phyloP scores from a whole-genome alignment of 345 rosid species.

The Hibiscus trionum region DNA sequence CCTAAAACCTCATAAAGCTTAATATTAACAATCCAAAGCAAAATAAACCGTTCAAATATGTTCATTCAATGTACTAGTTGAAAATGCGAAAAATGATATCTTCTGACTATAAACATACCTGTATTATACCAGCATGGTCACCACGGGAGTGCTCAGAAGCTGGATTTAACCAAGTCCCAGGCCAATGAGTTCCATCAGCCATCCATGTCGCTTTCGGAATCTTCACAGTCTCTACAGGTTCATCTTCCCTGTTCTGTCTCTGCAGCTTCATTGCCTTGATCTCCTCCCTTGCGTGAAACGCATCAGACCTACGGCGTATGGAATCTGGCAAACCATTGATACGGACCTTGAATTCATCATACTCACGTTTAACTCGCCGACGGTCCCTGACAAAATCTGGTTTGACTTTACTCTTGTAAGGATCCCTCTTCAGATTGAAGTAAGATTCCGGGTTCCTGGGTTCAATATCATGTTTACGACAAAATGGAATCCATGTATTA shows the following conservation, averaged over 20 bases:
- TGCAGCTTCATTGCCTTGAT: slow-evolving; percentile 91
- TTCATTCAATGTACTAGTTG: not conserved
- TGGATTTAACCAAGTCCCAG: slow-evolving; percentile 84
- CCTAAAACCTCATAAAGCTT: not conserved
- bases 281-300: slow-evolving; percentile 91
- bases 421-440: slow-evolving; percentile 87
- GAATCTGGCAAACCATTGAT: slow-evolving; percentile 88
- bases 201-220: slow-evolving; percentile 97
- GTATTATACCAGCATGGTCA: slow-evolving; percentile 93
- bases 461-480: slow-evolving; percentile 86
- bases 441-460: slow-evolving; percentile 97
- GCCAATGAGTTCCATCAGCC: slow-evolving; percentile 99
- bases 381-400: slow-evolving; percentile 92
- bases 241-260: slow-evolving; percentile 71
- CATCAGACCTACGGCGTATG: slow-evolving; percentile 93
- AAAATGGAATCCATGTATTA: slow-evolving; percentile 89
- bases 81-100: not conserved
- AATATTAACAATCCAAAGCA: not conserved
- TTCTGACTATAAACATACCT: slow-evolving; percentile 36
- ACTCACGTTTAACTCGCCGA: slow-evolving; percentile 88
- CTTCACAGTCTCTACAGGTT: slow-evolving; percentile 63
- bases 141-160: slow-evolving; percentile 68
- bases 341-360: slow-evolving; percentile 96
- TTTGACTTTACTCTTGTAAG: slow-evolving; percentile 87
- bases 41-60: not conserved